Evolutionary conservation across 2,329 filamentous ascomycete species (phyloP), one percentile per base, ranked within the genome.

Genomic region (Macrophomina tecta): DNA sequence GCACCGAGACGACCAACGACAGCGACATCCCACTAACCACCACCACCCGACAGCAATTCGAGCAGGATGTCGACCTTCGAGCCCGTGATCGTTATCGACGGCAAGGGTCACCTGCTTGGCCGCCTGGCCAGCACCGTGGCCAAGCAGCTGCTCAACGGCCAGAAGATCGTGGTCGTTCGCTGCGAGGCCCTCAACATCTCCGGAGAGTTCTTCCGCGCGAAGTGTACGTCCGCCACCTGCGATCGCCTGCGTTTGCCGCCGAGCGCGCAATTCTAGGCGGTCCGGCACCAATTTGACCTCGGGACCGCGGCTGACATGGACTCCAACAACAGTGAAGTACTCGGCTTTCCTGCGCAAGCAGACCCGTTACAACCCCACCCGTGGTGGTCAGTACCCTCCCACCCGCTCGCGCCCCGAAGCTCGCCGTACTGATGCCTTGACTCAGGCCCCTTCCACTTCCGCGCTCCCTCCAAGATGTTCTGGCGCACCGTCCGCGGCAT

Each of bases 401-500:
- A 67, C 51, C 64, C 63, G 60, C 30, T 58, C 46, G 52, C n/a
- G 9, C 18, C n/a, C 60, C 40, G 18, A 51, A 34, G 67, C 28
- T 38, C 42, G 64, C 42, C 42, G 45, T 66, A 69, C 65, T 67
- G 73, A 82, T 56, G 64, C 67, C 67, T 71, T 64, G 69, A 71
- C 64, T 69, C 78, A 93, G 91, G 94, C 87, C 95, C 95, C 84
- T 99, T 98, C 93, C 95, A 99, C 87, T 98, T 97, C 93, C 95
- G 95, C 83, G 93, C 94, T 78, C 95, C 95, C 72, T 97, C 94
- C 79, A 92, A 96, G 85, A 97, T 99, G 88, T 97, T 99, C 91
- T 99, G 97, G 92, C 97, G 97, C 91, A 93, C 95, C 82, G 93
- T 99, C 86, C 94, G 95, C 84, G 95, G 95, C 84, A 99, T 99